Base-by-base conservation (phyloP, 176 grass and related monocot genomes). In the Avena eriantha region DNA sequence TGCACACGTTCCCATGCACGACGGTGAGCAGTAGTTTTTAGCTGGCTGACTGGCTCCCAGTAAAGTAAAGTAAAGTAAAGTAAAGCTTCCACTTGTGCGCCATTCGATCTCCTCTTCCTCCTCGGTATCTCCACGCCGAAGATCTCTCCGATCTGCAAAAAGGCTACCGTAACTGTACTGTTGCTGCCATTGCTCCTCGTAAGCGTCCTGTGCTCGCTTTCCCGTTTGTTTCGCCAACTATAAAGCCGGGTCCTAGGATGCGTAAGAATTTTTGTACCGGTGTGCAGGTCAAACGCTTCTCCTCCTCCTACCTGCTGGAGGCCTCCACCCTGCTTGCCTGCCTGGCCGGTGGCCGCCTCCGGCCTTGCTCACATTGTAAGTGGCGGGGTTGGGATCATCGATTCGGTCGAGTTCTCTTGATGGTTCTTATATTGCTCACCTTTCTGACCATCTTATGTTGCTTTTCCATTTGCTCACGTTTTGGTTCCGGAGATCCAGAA, bases 21-120 rank as follows among this genome's bases (percentile, higher is more conserved):
- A 76, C 10, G 85, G 58, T 74, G 80, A 39, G 7, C 80, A 56
- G n/a, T 88, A 77, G 67, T 88, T 91, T 91, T 91, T 91, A 88
- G 50, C 84, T 4, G 17, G 12, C 29, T 18, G 73, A 53, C 15
- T 76, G 73, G 46, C 73, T 53, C 73, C 47, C 47, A 46, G 80
- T 29, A 29, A 29, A 29, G 73, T 82, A 72, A 53, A 78, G 23
- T n/a, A n/a, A n/a, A 46, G 80, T 29, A 29, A 29, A 29, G 73
- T 82, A 72, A 53, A 78, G 23, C 41, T 19, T 76, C 82, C 82
- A 71, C 83, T 73, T 87, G 68, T 43, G 84, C 80, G 71, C 91
- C 88, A 93, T 93, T 88, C 90, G 91, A 82, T 48, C 90, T 41
- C 53, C 71, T 84, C 68, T 22, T 19, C 68, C 54, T 76, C 69